Base-by-base conservation (phyloP, 345 rosid species). In the Firmiana major region DNA sequence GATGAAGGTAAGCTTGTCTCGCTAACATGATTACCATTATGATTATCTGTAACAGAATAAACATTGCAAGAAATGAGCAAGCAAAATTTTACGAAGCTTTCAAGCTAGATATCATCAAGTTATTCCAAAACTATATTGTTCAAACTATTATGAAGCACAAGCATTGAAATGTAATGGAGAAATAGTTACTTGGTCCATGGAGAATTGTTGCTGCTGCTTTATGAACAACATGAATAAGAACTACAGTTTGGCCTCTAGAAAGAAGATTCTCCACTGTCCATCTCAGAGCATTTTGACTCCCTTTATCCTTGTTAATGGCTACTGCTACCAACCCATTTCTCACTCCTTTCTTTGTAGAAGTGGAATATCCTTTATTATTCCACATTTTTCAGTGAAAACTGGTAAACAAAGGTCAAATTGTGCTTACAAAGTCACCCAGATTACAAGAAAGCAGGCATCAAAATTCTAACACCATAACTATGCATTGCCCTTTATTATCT, bases 251-350 rank as follows among this genome's bases (percentile, higher is more conserved):
- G 59, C 97, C 94, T 78, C 76, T 86, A 76, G 85, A 28, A 69
- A 86, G 88, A 48, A 93, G 93, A 88, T 91, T 85, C 69, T 91
- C 92, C 22, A 76, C 74, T 2, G 97, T 86, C 98, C 97, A 94
- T 85, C 75, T 85, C 57, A 94, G 79, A 76, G 98, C 97, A 85
- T 83, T 71, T 80, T 88, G 95, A 85, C 97, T 94, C 7, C 92
- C 89, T 85, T 91, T 94, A 77, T 92, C 98, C 76, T 83, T 89
- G 86, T 91, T 90, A 11, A 94, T 80, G 3, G 94, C 97, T 21
- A 94, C 91, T 22, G 94, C 97, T 0, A 91, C 88, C 73, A 88
- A 38, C 58, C 92, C 94, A 59, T 81, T 80, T 85, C 63, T 85
- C 83, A 46, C 76, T 65, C 13, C 81, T 78, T 71, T 87, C 86